These are phyloP conservation scores for Penicillium sp. DNA, from an alignment of 2,329 filamentous ascomycete genomes.

Conservation along the genomic window DNA sequence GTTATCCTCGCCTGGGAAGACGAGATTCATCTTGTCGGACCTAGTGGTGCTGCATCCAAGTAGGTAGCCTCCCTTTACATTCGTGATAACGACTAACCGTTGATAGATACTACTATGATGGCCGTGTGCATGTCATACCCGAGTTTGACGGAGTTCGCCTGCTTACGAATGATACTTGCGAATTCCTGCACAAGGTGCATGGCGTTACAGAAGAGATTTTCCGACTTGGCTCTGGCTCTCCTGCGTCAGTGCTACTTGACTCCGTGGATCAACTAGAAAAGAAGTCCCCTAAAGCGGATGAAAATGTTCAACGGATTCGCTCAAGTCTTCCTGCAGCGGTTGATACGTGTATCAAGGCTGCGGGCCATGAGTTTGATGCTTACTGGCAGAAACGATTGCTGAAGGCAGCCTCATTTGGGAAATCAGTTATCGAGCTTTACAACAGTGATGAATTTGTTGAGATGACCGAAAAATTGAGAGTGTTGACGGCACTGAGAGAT, in stretches of 20 bases:
- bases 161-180: conserved; percentile 90
- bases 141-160: conserved; percentile 88
- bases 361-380: conserved; percentile 84
- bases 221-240: conserved; percentile 79
- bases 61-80: conserved; percentile 28
- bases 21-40: conserved; percentile 90
- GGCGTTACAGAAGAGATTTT: conserved; percentile 86
- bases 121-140: conserved; percentile 82
- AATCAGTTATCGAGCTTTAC: conserved; percentile 94
- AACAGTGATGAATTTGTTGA: conserved; percentile 99
- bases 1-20: conserved; percentile 96
- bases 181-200: conserved; percentile 94
- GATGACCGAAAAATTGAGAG: conserved; percentile 91
- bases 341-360: conserved; percentile 88
- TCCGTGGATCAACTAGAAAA: conserved; percentile 88
- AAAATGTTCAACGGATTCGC: conserved; percentile 93
- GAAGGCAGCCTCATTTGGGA: conserved; percentile 96
- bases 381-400: conserved; percentile 94
- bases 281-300: conserved; percentile 94
- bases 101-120: conserved; percentile 80
- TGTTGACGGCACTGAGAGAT: conserved; percentile 87
- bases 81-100: neutral
- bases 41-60: conserved; percentile 71
- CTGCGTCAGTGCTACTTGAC: conserved; percentile 89
- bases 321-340: conserved; percentile 88